A percentile compares a stretch with the other conserved stretches of the same genome.
These are phyloP conservation scores for Dalechampia spathulata DNA, from an alignment of 441 rosid genomes.

Conservation along the genomic window DNA sequence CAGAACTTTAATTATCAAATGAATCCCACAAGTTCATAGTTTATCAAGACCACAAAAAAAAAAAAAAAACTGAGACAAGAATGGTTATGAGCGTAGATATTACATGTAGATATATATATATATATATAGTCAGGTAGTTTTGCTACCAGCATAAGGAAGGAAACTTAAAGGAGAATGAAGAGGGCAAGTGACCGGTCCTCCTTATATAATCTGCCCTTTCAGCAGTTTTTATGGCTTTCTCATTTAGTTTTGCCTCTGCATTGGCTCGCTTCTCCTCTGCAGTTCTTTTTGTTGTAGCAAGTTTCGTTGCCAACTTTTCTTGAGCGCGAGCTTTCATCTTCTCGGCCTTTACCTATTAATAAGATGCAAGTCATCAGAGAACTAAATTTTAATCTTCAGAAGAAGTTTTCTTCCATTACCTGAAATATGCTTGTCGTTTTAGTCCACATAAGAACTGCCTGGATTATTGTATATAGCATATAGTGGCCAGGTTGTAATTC, in stretches of 20 bases:
- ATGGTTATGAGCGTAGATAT: not conserved
- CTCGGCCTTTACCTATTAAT: constrained; percentile 61
- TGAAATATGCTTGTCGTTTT: not conserved
- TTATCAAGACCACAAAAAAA: not conserved
- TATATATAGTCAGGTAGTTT: constrained; percentile 1
- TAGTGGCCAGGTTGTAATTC: no score
- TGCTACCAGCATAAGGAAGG: constrained; percentile 82
- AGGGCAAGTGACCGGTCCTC: constrained; percentile 81
- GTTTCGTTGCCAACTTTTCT: constrained; percentile 56
- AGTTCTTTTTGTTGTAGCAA: constrained; percentile 60
- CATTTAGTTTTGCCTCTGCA: constrained; percentile 70
- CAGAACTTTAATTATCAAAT: not conserved
- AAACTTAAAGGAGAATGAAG: constrained; percentile 62
- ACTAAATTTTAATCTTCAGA: not conserved
- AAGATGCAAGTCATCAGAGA: not conserved
- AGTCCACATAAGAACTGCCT: no score
- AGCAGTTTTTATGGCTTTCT: constrained; percentile 69
- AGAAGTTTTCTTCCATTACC: not conserved
- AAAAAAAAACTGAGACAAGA: not conserved
- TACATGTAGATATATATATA: not conserved
- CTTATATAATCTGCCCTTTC: constrained; percentile 75
- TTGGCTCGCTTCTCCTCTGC: constrained; percentile 82
- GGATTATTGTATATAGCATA: no score
- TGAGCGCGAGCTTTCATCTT: constrained; percentile 77
- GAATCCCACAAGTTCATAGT: constrained; percentile 10